These are phyloP conservation scores for Thinopyrum elongatum DNA, from an alignment of 176 grass and related monocot species.

Conservation along the genomic window DNA sequence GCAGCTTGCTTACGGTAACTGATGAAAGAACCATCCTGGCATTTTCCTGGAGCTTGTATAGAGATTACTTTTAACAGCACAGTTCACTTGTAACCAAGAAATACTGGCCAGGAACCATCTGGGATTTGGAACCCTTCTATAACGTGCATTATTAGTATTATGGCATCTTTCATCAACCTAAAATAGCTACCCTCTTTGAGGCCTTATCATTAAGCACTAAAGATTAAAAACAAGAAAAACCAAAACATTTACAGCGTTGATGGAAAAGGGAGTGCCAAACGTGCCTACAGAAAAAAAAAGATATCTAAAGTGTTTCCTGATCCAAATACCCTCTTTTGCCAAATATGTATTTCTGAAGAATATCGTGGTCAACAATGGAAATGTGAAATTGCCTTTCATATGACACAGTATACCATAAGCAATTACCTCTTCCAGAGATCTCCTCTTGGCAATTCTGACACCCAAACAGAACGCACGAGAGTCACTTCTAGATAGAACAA, in stretches of 20 bases:
- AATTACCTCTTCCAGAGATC: slow-evolving; percentile 62
- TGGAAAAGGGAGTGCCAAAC: not conserved
- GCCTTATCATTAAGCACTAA: slow-evolving; percentile 9
- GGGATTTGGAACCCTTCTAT: slow-evolving; percentile 9
- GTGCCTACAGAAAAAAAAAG: not conserved
- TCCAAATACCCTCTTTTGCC: not conserved
- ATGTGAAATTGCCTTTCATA: not conserved
- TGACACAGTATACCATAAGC: not conserved
- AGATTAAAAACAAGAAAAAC: slow-evolving; percentile 6
- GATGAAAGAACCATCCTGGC: slow-evolving; percentile 10
- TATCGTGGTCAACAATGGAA: slow-evolving; percentile 28
- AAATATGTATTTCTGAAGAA: slow-evolving; percentile 13
- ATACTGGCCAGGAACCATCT: slow-evolving; percentile 7
- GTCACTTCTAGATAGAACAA: slow-evolving; percentile 64
- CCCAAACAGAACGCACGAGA: slow-evolving; percentile 80
- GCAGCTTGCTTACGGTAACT: slow-evolving; percentile 15
- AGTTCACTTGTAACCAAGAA: slow-evolving; percentile 9
- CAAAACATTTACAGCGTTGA: not conserved
- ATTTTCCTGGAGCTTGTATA: not conserved
- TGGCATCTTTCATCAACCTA: not conserved
- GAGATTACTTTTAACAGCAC: slow-evolving; percentile 4
- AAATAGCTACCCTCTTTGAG: not conserved
- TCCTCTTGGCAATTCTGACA: slow-evolving; percentile 72
- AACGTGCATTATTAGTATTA: not conserved
- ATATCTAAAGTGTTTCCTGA: not conserved